A percentile compares a stretch with the other conserved stretches of the same genome.
These are phyloP conservation scores for Fusarium sulawesiense DNA, from an alignment of 2,329 filamentous ascomycete species.

Conservation along the genomic window DNA sequence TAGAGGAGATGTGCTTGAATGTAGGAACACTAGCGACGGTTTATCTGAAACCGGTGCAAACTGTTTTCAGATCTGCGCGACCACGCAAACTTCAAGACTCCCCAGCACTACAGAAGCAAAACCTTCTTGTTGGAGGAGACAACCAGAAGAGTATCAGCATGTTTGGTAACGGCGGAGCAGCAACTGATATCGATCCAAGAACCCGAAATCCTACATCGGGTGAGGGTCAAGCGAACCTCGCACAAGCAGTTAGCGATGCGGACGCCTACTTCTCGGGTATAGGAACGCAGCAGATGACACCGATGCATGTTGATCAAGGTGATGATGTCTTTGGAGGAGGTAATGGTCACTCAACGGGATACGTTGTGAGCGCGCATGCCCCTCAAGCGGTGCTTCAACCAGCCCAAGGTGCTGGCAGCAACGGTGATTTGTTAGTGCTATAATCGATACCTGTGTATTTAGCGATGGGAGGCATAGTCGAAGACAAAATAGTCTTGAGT, in stretches of 20 bases:
- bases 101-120: constrained; percentile 83
- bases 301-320: constrained; percentile 73
- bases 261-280: constrained; percentile 89
- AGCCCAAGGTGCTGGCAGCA: constrained; percentile 70
- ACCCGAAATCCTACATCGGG: constrained; percentile 46
- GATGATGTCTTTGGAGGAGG: constrained; percentile 72
- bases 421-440: constrained; percentile 77
- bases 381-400: constrained; percentile 81
- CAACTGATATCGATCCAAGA: constrained; percentile 62
- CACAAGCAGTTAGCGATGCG: constrained; percentile 82
- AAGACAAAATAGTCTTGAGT: constrained; percentile 15
- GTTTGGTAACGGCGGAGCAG: constrained; percentile 65
- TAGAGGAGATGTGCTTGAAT: constrained; percentile 97
- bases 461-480: constrained; percentile 35
- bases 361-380: constrained; percentile 85
- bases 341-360: constrained; percentile 64
- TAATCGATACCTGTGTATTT: constrained; percentile 51
- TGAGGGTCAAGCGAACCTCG: constrained; percentile 62
- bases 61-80: constrained; percentile 91
- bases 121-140: constrained; percentile 65
- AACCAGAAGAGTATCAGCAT: constrained; percentile 70
- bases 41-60: constrained; percentile 97
- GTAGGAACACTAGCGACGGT: constrained; percentile 97
- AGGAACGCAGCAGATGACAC: constrained; percentile 78
- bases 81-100: constrained; percentile 83